Base-by-base conservation (phyloP, 345 rosid species). In the Psidium guajava region DNA sequence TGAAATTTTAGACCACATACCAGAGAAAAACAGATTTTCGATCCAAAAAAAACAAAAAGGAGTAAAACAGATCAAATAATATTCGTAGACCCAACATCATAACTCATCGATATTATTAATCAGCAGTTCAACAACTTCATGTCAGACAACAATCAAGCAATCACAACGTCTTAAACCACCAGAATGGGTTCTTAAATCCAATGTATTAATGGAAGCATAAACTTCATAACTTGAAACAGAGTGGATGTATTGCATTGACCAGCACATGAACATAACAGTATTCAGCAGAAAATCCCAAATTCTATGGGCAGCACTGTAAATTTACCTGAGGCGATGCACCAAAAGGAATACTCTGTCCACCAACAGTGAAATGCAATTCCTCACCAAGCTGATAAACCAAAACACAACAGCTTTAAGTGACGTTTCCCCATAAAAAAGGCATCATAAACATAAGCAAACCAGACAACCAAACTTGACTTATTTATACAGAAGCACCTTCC, bases 321-420 rank as follows among this genome's bases (percentile, higher is more conserved):
- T 64, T 89, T 94, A 95, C 98, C 96, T 96, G 99, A 44, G 99
- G 99, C 40, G 99, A 96, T 90, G 99, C 95, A 84, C 98, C 99
- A 87, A 97, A 96, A 87, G 97, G 94, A 87, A 97, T 91, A 87
- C 88, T 95, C 91, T 97, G 98, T 28, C 98, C 99, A 84, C 99
- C 99, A 82, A 91, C 89, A 27, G 96, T 90, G 86, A 97, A 97
- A 87, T 85, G 90, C 83, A 96, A 87, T 86, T 94, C 98, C 85
- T 94, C 96, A 55, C 98, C 98, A 85, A 95, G 98, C 98, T 97
- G 93, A 83, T 84, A 86, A 84, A 50, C 58, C 58, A 52, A 56
- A 25, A 28, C 47, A 82, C 24, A 54, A 20, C 55, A 53, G 55
- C 55, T 52, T 36, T 53, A 52, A 82, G 58, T 28, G 24, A 82